phyloP scores from a whole-genome alignment of 352 stramenopile genomes.

The Pythium oligandrum region DNA sequence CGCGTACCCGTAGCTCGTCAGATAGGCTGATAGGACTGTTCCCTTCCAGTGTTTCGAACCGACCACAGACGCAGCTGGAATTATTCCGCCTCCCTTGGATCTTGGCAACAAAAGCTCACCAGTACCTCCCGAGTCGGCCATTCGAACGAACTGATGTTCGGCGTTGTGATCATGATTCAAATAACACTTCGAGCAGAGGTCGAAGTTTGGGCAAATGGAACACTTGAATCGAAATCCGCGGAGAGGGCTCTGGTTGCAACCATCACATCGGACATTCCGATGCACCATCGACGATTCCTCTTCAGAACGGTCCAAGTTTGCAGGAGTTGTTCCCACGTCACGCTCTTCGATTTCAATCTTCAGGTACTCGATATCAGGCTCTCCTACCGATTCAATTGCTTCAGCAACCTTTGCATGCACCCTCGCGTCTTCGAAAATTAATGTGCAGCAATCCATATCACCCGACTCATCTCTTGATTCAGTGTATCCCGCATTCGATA shows the following conservation, averaged over 20 bases:
- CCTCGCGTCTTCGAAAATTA: conserved; percentile 48
- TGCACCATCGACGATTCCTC: conserved; percentile 34
- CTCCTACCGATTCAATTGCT: conserved; percentile 27
- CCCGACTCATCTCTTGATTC: not conserved
- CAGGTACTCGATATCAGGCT: conserved; percentile 19
- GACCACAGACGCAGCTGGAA: conserved; percentile 45
- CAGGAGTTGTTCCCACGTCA: conserved; percentile 4
- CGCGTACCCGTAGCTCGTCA: conserved; percentile 47
- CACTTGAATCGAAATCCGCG: conserved; percentile 75
- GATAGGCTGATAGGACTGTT: conserved; percentile 37
- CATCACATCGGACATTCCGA: conserved; percentile 72
- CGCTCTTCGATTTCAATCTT: conserved; percentile 14
- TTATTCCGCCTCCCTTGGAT: conserved; percentile 42
- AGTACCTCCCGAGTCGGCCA: conserved; percentile 34
- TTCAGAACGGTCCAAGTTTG: conserved; percentile 16
- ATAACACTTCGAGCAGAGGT: conserved; percentile 68
- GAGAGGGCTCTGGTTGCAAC: conserved; percentile 67
- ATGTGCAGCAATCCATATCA: conserved; percentile 28
- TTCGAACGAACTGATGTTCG: conserved; percentile 67
- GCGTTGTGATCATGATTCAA: conserved; percentile 41
- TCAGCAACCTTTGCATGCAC: conserved; percentile 37
- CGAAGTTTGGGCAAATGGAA: conserved; percentile 69
- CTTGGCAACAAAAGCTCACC: conserved; percentile 57
- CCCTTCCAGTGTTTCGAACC: conserved; percentile 66
- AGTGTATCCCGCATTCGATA: too few species aligned